phyloP scores from a whole-genome alignment of 2,329 filamentous ascomycete species.

The Apiospora aurea region DNA sequence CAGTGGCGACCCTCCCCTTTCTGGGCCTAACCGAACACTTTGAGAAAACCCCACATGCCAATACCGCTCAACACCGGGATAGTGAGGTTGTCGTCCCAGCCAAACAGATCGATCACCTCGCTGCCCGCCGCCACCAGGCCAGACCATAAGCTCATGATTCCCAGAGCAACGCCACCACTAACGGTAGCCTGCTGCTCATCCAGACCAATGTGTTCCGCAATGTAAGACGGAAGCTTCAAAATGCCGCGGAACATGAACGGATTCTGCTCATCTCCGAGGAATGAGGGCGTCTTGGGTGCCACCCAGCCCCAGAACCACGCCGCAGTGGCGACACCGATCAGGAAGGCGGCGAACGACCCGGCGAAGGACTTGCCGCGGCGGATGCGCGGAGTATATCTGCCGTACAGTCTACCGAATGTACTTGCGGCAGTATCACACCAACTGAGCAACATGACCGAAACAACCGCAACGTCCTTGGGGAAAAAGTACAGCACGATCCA shows the following conservation, averaged over 20 bases:
- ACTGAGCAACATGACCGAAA: constrained; percentile 87
- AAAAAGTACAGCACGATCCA: constrained; percentile 87
- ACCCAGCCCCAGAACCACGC: constrained; percentile 89
- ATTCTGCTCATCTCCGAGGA: constrained; percentile 71
- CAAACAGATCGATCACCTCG: constrained; percentile 89
- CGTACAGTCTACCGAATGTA: constrained; percentile 90
- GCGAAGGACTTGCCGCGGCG: constrained; percentile 90
- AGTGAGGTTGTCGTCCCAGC: constrained; percentile 96
- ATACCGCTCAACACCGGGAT: constrained; percentile 91
- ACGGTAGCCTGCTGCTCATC: constrained; percentile 66
- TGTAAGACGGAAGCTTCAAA: constrained; percentile 70
- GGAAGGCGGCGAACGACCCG: constrained; percentile 83
- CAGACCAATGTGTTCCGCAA: constrained; percentile 68
- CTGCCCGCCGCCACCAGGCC: constrained; percentile 89
- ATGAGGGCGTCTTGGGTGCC: constrained; percentile 71
- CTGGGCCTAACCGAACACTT: constrained; percentile 71
- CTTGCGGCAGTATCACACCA: constrained; percentile 99
- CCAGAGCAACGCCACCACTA: constrained; percentile 75
- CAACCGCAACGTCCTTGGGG: constrained; percentile 90
- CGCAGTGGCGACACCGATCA: constrained; percentile 83
- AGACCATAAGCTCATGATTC: constrained; percentile 82
- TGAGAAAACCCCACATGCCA: constrained; percentile 91
- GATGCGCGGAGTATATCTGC: constrained; percentile 85
- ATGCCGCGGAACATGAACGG: constrained; percentile 83
- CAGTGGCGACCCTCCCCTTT: constrained; percentile 7